Percentiles rank a stretch among this genome's conserved stretches.
These are phyloP conservation scores for Suillus tomentosus DNA, from an alignment of 768 basidiomycete species.

Conservation along the genomic window DNA sequence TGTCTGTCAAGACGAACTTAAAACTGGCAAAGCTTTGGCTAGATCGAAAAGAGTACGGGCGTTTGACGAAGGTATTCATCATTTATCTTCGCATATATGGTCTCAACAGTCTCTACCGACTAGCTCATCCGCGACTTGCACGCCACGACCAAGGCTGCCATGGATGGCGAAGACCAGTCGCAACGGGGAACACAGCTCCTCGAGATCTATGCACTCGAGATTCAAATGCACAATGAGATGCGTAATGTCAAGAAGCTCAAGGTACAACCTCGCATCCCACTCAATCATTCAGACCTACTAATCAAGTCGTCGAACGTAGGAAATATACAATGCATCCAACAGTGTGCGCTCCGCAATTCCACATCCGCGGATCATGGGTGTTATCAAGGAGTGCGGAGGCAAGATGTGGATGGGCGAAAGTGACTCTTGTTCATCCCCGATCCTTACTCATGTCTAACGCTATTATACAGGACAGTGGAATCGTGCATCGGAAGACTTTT, in stretches of 20 bases:
- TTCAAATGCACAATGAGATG: conserved; percentile 99
- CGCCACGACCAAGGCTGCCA: conserved; percentile 56
- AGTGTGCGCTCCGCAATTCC: conserved; percentile 95
- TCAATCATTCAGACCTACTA: neutral
- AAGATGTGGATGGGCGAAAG: conserved; percentile 99
- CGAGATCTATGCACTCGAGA: conserved; percentile 97
- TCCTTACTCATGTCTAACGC: conserved; percentile 8
- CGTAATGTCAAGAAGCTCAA: conserved; percentile 96
- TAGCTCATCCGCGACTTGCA: conserved; percentile 83
- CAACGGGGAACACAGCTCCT: conserved; percentile 93
- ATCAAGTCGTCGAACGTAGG: conserved; percentile 46
- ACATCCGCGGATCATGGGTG: conserved; percentile 97
- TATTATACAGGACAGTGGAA: conserved; percentile 85
- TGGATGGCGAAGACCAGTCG: conserved; percentile 79
- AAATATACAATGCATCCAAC: conserved; percentile 96
- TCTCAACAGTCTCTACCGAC: conserved; percentile 3
- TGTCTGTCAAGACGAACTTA: conserved; percentile 94
- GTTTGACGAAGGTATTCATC: conserved; percentile 70
- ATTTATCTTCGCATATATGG: conserved; percentile 1
- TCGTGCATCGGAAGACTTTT: conserved; percentile 96
- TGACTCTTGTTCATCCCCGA: conserved; percentile 35
- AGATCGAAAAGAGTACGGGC: conserved; percentile 86
- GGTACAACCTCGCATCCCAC: conserved; percentile 41
- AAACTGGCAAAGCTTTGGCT: conserved; percentile 98
- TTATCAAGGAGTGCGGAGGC: conserved; percentile 98